Evolutionary conservation across 768 basidiomycete genomes (phyloP).

Genomic region (Tephrocybe rancida): DNA sequence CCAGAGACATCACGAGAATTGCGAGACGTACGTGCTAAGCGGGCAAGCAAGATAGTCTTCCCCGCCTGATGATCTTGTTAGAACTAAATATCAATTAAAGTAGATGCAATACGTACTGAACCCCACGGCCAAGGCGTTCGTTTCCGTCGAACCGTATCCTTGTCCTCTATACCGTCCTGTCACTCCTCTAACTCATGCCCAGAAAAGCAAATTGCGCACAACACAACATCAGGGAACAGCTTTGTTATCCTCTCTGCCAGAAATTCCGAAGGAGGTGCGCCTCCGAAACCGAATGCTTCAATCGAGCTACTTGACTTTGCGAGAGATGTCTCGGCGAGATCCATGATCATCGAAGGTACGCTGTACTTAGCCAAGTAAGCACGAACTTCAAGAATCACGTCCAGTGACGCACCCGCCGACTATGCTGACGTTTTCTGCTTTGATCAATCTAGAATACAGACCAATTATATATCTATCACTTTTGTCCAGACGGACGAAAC

Average conservation of each 20-base stretch:
- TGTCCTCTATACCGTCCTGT: conserved; percentile 27
- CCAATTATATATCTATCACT: background rate
- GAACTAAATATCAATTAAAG: background rate
- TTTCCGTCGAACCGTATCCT: conserved; percentile 55
- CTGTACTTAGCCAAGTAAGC: conserved; percentile 22
- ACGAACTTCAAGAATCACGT: background rate
- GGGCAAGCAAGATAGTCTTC: conserved; percentile 54
- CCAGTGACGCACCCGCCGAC: conserved; percentile 42
- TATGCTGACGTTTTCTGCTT: conserved; percentile 41
- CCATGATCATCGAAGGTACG: conserved; percentile 58
- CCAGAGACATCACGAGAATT: background rate
- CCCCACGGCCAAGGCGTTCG: conserved; percentile 46
- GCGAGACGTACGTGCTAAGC: conserved; percentile 40
- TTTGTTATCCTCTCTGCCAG: conserved; percentile 33
- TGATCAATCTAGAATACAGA: conserved; percentile 36
- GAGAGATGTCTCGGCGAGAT: no score
- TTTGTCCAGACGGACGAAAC: no score
- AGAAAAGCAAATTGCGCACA: conserved; percentile 18
- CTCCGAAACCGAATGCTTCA: conserved; percentile 38
- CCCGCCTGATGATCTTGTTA: conserved; percentile 32
- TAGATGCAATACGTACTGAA: conserved; percentile 25
- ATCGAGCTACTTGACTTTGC: conserved; percentile 35
- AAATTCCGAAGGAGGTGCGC: conserved; percentile 36
- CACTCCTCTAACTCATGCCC: background rate
- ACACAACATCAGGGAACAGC: conserved; percentile 34